Percentiles rank a stretch among this genome's conserved stretches.
Conservation (phyloP, 176 grass and related monocot genomes). For the Eragrostis curvula region DNA sequence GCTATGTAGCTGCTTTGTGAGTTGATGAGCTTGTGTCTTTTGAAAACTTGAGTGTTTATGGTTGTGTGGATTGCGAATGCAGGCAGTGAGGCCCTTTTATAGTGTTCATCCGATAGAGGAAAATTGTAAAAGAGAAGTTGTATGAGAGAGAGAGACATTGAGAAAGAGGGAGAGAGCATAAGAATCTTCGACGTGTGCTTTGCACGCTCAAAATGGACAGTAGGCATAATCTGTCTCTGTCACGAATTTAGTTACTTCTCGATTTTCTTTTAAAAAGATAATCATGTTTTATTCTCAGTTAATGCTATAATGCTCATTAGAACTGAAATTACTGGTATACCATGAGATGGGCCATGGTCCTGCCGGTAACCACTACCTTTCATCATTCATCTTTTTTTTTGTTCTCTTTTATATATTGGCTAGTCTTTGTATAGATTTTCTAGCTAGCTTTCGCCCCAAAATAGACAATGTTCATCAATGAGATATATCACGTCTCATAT, state of each 20-base stretch:
- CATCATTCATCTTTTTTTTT: neutral
- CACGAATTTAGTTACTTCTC: neutral
- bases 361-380: neutral
- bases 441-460: neutral
- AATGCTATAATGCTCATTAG: neutral
- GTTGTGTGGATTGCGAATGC: conserved; percentile 13
- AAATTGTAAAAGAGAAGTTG: no score
- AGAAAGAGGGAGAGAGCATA: neutral
- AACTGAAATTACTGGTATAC: neutral
- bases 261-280: neutral
- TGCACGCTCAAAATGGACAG: neutral
- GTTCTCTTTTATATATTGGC: neutral
- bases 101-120: conserved; percentile 5
- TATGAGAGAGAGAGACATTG: neutral
- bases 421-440: neutral
- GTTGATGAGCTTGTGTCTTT: neutral
- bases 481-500: neutral
- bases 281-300: no score
- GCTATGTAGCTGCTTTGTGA: neutral
- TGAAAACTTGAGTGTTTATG: neutral
- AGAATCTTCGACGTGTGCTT: conserved; percentile 5
- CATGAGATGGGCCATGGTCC: neutral
- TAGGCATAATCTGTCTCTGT: conserved; percentile 13
- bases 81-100: conserved; percentile 15
- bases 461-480: neutral